Base-by-base conservation (phyloP, 345 rosid species). In the Microthlaspi erraticum region DNA sequence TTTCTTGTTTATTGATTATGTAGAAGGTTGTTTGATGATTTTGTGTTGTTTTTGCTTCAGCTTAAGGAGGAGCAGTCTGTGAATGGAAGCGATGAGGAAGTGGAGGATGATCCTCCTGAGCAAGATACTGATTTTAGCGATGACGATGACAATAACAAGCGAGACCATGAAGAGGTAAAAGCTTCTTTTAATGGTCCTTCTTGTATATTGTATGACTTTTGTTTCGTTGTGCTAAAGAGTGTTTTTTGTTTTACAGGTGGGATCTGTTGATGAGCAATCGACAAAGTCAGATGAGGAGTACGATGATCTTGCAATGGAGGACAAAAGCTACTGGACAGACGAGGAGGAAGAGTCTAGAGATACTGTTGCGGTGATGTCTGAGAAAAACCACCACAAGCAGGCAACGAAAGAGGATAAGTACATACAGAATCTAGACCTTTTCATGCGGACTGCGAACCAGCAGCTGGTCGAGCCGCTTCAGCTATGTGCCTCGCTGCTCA, bases 241-340 rank as follows among this genome's bases (percentile, higher is more conserved):
- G 10, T 60, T 44, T 34, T 5, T 17, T 44, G 26, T 5, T 17
- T 2, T 44, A 49, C 85, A 95, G 98, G 77, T 88, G n/a, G 99
- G 99, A 3, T 95, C 99, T 2, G 99, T 95, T 23, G 99, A 95
- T 17, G 99, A 95, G 86, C 91, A 89, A 66, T 91, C 93, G 1
- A 87, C 97, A 26, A 92, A 88, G 66, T 87, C 98, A 5, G 99
- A 95, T 38, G 99, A 95, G 77, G 98, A 95, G 79, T 95, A 92
- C 8, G 97, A 90, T 54, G 99, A 95, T 83, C 91, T 95, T 51
- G 98, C 96, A 14, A 86, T 95, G 98, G 83, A 64, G 53, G 99
- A 95, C 72, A 89, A 82, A 66, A 87, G 88, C n/a, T 90, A 88
- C 48, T 73, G 84, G 81, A 66, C 94, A 0, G 98, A 85, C 5